Base-by-base conservation (phyloP, 2,329 filamentous ascomycete species). In the Epichloe uncinata region DNA sequence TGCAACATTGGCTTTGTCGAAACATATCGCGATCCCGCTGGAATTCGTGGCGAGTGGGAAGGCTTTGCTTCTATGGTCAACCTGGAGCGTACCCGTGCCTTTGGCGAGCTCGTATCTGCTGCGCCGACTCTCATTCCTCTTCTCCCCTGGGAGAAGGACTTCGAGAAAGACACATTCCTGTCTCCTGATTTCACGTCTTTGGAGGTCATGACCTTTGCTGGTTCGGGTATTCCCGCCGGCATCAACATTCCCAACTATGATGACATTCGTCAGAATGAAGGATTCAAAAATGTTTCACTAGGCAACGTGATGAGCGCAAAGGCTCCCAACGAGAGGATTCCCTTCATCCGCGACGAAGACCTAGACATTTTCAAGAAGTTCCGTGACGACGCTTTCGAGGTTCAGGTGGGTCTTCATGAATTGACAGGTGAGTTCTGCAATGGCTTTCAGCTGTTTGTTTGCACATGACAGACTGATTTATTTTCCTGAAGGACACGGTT, bases 151-250 rank as follows among this genome's bases (percentile, higher is more conserved):
- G 72, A 74, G 36, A 77, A 79, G 44, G 85, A 87, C 0, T 98
- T 97, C 57, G 93, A 98, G 64, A 97, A 97, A 68, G 90, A 96
- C 71, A 89, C 85, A 61, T 98, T 98, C 67, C 69, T 95, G 36
- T 91, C 87, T 48, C 93, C 93, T 0, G 93, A 98, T 65, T 98
- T 98, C 63, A 97, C 93, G 0, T 93, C 86, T 9, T 75, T 97
- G 2, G 93, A 98, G 65, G 89, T 96, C 3, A 69, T 96, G 53
- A 88, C 85, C 1, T 96, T 96, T 58, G 67, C 65, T 50, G 67
- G 73, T 47, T 82, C 73, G 52, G 83, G 79, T 50, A 85, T 84
- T 49, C 81, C 81, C 9, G 80, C 79, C 22, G 81, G 82, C 26
- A 83, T 83, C 60, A 83, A 84, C 58, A 81, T 83, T 52, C 78